Evolutionary conservation across 768 basidiomycete genomes (phyloP).

Genomic region (Boletus subparvulus): DNA sequence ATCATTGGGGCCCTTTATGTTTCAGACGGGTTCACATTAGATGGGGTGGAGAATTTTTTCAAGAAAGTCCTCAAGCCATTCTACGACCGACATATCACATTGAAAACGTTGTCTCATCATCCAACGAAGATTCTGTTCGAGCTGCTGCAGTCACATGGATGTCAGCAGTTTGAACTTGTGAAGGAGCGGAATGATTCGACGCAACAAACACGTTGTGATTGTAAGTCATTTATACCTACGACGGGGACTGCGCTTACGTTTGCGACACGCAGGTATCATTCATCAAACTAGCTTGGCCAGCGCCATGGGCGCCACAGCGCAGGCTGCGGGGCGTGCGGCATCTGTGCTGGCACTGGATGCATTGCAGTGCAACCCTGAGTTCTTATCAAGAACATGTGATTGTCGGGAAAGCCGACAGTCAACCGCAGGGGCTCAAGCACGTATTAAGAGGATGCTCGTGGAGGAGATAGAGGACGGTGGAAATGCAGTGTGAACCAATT

Average conservation of each 20-base stretch:
- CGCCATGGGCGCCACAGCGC: constrained; percentile 49
- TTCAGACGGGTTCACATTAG: constrained; percentile 65
- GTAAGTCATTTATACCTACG: constrained; percentile 36
- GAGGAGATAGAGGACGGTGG: constrained; percentile 22
- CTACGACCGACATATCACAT: constrained; percentile 70
- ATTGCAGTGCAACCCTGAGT: constrained; percentile 60
- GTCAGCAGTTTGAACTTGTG: constrained; percentile 60
- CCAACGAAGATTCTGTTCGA: constrained; percentile 77
- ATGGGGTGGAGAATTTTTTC: constrained; percentile 65
- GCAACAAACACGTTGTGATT: constrained; percentile 47
- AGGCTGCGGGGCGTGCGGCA: constrained; percentile 58
- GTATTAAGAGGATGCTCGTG: constrained; percentile 30
- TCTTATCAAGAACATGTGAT: constrained; percentile 65
- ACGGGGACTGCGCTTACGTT: constrained; percentile 19
- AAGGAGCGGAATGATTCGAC: constrained; percentile 45
- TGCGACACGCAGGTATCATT: constrained; percentile 51
- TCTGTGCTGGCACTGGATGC: constrained; percentile 68
- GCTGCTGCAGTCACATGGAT: constrained; percentile 68
- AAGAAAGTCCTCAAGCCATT: constrained; percentile 71
- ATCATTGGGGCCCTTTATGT: constrained; percentile 78
- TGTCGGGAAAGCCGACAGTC: constrained; percentile 46
- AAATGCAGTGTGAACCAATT: constrained; percentile 13
- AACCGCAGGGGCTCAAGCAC: constrained; percentile 41
- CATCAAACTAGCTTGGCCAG: constrained; percentile 65
- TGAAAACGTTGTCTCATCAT: constrained; percentile 72